Percentiles rank a stretch among this genome's conserved stretches.
Conservation (phyloP, 306 rosid genomes). For the Pyrus pyrifolia region DNA sequence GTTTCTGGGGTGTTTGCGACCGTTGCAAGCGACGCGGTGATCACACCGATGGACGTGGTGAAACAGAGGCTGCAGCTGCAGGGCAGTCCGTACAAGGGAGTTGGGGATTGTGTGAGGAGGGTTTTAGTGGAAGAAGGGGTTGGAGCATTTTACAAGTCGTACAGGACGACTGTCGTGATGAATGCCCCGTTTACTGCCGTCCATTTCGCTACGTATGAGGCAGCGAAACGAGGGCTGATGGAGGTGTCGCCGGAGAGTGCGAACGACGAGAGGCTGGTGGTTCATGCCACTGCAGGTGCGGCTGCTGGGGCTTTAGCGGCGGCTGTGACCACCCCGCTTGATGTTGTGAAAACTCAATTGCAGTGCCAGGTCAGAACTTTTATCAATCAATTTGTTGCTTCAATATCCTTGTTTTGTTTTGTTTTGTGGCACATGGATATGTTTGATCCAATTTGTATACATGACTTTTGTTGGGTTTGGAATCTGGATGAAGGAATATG, state of each 20-base stretch:
- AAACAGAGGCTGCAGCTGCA: constrained; percentile 83
- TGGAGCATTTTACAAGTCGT: constrained; percentile 67
- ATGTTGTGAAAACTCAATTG: constrained; percentile 76
- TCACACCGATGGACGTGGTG: constrained; percentile 93
- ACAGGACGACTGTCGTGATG: constrained; percentile 78
- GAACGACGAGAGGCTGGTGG: constrained; percentile 39
- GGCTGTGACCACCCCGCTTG: constrained; percentile 63
- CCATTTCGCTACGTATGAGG: constrained; percentile 68
- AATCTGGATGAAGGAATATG: background rate
- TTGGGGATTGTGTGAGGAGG: constrained; percentile 62
- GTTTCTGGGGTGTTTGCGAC: constrained; percentile 74
- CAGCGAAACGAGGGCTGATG: constrained; percentile 45
- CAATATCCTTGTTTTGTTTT: background rate
- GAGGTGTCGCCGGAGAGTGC: constrained; percentile 48
- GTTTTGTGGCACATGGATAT: too few relatives aligned
- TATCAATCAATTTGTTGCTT: background rate
- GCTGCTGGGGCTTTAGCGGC: constrained; percentile 74
- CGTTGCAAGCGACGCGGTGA: constrained; percentile 69
- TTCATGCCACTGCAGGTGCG: constrained; percentile 83
- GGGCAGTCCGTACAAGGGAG: constrained; percentile 65
- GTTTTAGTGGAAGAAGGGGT: constrained; percentile 71
- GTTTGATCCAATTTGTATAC: background rate
- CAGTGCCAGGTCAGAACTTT: constrained; percentile 62
- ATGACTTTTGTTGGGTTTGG: background rate
- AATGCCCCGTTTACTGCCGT: constrained; percentile 79